Percentiles rank a stretch among this genome's conserved stretches.
phyloP scores from a whole-genome alignment of 495 filamentous ascomycete genomes.

The Penicillium bovifimosum region DNA sequence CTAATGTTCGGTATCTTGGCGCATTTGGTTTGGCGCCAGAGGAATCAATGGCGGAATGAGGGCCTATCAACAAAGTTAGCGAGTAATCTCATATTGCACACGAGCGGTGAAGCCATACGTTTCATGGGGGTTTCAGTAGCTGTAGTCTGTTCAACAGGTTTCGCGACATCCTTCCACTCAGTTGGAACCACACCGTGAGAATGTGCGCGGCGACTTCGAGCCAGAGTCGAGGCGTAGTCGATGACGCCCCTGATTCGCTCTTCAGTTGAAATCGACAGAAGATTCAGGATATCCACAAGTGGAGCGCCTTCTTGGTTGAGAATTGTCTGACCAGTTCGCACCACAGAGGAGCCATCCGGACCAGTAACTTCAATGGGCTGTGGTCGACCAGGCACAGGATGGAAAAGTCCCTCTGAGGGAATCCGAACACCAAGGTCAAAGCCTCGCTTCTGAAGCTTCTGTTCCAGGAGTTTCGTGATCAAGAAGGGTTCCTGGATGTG shows the following conservation, averaged over 20 bases:
- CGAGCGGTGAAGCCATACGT: conserved; percentile 40
- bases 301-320: conserved; percentile 61
- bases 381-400: conserved; percentile 43
- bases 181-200: conserved; percentile 64
- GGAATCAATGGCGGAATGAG: conserved; percentile 20
- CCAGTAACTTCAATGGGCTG: conserved; percentile 50
- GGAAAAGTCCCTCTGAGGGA: conserved; percentile 57
- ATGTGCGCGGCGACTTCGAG: conserved; percentile 60
- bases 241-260: conserved; percentile 63
- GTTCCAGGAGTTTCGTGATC: conserved; percentile 41
- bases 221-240: conserved; percentile 62
- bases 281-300: conserved; percentile 66
- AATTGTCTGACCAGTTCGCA: conserved; percentile 53
- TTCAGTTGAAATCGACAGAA: conserved; percentile 70
- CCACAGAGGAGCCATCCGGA: conserved; percentile 49
- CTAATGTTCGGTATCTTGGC: conserved; percentile 32
- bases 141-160: conserved; percentile 27
- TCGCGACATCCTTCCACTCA: conserved; percentile 65
- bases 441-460: conserved; percentile 42
- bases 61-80: conserved; percentile 29
- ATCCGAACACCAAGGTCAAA: conserved; percentile 56
- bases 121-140: conserved; percentile 51
- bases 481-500: conserved; percentile 58
- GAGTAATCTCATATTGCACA: neutral
- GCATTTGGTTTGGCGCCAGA: conserved; percentile 21